Base-by-base conservation (phyloP, 345 rosid species). In the Euphorbia pulcherrima region DNA sequence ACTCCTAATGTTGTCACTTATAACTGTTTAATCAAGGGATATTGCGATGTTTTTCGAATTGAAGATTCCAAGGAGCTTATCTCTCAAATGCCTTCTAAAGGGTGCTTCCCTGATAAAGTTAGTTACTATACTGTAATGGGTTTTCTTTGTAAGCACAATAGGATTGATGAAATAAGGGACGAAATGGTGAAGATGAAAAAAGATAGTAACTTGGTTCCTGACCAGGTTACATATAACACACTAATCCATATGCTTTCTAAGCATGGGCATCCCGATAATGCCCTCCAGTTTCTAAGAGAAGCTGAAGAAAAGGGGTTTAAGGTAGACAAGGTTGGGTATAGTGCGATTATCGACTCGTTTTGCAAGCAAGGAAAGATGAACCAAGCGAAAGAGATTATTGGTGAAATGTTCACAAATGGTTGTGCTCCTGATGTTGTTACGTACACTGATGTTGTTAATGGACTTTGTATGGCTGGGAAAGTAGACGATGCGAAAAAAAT, bases 371-470 rank as follows among this genome's bases (percentile, higher is more conserved):
- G 92, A 62, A 86, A 68, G 72, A 82, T 91, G 71, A 84, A 83
- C 13, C 74, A 77, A 81, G 92, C 95, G 9, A 94, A 94, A 77
- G 81, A 81, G 80, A 77, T 91, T 41, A 87, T 94, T 51, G 83
- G 78, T 60, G 84, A 80, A 77, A 94, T 91, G 99, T 73, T 87
- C 68, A 72, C 74, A 57, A 86, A 78, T 55, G 89, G 89, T 40
- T 89, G 92, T 70, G 67, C 64, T 70, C 97, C 99, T 17, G 97
- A 91, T 82, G 96, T 94, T 53, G 97, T 91, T 44, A 94, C 96
- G 58, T 91, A 91, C 69, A 91, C 96, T 52, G 26, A 92, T 52
- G 83, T 94, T 74, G 78, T 91, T 39, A 74, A 91, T 79, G 99
- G 99, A 74, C 84, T 86, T 72, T 93, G 95, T 74, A 82, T 72